A percentile compares a stretch with the other conserved stretches of the same genome.
Conservation (phyloP, 2,329 filamentous ascomycete genomes). For the Dactylonectria macrodidyma region DNA sequence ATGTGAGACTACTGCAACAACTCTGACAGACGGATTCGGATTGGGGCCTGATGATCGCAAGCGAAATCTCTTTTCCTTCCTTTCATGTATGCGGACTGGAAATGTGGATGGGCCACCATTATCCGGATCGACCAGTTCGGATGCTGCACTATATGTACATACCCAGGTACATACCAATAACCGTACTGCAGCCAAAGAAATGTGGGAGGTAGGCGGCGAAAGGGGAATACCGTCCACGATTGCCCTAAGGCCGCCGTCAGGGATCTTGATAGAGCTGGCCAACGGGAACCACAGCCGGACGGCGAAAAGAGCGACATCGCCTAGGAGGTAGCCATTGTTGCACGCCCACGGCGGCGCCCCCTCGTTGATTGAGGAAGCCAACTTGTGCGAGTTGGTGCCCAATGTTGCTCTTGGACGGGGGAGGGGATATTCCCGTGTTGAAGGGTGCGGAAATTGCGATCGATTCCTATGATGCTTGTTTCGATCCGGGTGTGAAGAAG, state of each 20-base stretch:
- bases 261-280: conserved; percentile 54
- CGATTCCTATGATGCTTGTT: conserved; percentile 18
- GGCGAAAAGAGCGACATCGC: conserved; percentile 38
- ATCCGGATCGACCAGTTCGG: not conserved
- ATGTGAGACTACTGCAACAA: conserved; percentile 26
- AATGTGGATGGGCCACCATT: not conserved
- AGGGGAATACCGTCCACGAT: conserved; percentile 13
- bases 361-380: not conserved
- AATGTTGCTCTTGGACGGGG: conserved; percentile 35
- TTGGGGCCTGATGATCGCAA: conserved; percentile 34
- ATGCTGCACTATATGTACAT: not conserved
- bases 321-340: not conserved
- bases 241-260: conserved; percentile 37
- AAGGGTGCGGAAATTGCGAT: conserved; percentile 29
- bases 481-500: not conserved
- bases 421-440: conserved; percentile 23
- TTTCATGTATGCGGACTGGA: conserved; percentile 26
- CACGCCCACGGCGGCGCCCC: conserved; percentile 7
- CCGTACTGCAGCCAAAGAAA: conserved; percentile 25
- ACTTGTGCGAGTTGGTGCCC: conserved; percentile 54
- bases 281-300: conserved; percentile 61
- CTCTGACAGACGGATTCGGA: conserved; percentile 26
- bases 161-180: not conserved
- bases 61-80: conserved; percentile 28
- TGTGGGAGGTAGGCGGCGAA: conserved; percentile 2